These are phyloP conservation scores for Eutrema salsugineum DNA, from an alignment of 441 rosid species.

Conservation along the genomic window DNA sequence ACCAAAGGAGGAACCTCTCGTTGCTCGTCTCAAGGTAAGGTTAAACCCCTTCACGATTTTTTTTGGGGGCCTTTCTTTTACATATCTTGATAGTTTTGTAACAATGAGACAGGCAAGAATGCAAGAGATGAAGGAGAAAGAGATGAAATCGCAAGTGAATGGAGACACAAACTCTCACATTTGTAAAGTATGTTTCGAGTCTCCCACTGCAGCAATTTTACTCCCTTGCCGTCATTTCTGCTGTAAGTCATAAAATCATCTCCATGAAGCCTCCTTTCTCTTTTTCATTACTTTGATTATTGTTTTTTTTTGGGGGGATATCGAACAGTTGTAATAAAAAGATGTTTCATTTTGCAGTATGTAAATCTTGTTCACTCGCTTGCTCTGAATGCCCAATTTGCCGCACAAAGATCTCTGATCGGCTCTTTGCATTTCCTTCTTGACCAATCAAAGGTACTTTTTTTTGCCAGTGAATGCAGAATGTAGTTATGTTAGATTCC, in stretches of 20 bases:
- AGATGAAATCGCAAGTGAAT: conserved; percentile 55
- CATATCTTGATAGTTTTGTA: not conserved
- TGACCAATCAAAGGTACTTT: conserved; percentile 35
- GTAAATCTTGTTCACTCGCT: conserved; percentile 94
- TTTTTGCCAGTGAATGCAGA: not conserved
- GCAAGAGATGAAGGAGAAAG: conserved; percentile 97
- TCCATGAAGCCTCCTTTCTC: not conserved
- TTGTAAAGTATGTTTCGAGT: conserved; percentile 96
- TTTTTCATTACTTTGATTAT: too few species aligned
- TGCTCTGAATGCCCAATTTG: conserved; percentile 97
- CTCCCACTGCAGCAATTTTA: conserved; percentile 89
- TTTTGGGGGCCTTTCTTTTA: too few species aligned
- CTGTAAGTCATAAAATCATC: conserved; percentile 44
- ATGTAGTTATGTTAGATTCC: not conserved
- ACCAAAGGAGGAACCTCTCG: conserved; percentile 77
- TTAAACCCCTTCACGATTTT: too few species aligned
- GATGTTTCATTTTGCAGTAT: conserved; percentile 52
- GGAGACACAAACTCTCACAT: conserved; percentile 84
- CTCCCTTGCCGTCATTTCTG: conserved; percentile 98
- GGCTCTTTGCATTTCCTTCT: conserved; percentile 90
- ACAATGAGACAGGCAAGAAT: conserved; percentile 62
- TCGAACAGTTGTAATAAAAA: not conserved
- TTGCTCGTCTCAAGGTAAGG: conserved; percentile 82
- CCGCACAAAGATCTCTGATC: conserved; percentile 87
- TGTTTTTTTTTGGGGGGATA: not conserved